Evolutionary conservation across 2,329 filamentous ascomycete genomes (phyloP), one percentile per base, ranked within the genome.

Genomic region (Alternaria brassicae): DNA sequence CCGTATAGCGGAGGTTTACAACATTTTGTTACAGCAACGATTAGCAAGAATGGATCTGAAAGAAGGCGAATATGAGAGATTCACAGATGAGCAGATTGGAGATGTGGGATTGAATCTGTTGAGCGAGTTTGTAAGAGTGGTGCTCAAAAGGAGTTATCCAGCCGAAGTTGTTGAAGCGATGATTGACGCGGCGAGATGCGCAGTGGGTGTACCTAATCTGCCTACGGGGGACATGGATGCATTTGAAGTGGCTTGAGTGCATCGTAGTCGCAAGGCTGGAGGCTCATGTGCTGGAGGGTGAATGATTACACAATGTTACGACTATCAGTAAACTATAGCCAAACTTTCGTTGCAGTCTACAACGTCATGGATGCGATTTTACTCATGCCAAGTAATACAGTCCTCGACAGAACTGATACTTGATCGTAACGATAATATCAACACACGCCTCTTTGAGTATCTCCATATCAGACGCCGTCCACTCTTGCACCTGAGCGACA

Each of bases 151-250:
- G 17, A 54, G 59, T 13, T 57, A 71, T 51, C 34, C 61, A 25
- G 63, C 73, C 7, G 64, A 68, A 27, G 30, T 63, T 4, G 68
- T 75, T 3, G 75, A 78, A 53, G 56, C 32, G 3, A 69, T 74
- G 70, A 73, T 78, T 50, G 63, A 72, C 15, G 60, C 67, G 13
- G 68, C 72, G 12, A 72, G 62, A 52, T 53, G 54, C 9, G 67
- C 65, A 6, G 62, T 72, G 13, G 74, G 73, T 6, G 53, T 74
- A 8, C 64, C 66, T 7, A 53, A 69, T 21, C 50, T 76, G 53
- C 23, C 41, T 17, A 78, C 72, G 8, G 75, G 75, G 10, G 74
- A 78, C 52, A 25, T 73, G 65, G 67, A 70, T 56, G 70, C 71
- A 23, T 74, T 69, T 54, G 58, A 64, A 39, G 72, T 75, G 40